Evolutionary conservation across 805 yeast genomes (phyloP), one percentile per base, ranked within the genome.

Genomic region (Zygosaccharomyces bailii): DNA sequence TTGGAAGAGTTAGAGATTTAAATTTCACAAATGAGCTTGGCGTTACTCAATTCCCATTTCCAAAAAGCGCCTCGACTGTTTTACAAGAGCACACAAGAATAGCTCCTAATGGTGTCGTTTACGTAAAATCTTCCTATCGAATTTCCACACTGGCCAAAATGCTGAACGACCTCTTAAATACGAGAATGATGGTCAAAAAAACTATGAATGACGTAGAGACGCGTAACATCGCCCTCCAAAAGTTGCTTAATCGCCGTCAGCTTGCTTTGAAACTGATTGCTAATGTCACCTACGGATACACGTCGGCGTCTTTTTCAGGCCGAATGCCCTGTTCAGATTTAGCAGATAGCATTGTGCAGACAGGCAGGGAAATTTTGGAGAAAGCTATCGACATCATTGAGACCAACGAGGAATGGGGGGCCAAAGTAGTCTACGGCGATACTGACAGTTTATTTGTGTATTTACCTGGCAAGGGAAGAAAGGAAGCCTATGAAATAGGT

Each of bases 271-370:
- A 93, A 59, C 69, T 91, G 38, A 82, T 89, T 34, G 97, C 99
- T 0, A 90, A 89, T 63, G 99, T 93, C 6, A 91, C 96, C 0
- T 93, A 93, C 67, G 99, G 99, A 0, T 93, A 93, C 59, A 76
- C 97, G 0, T 84, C 96, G 0, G 99, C 99, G 0, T 80, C 96
- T 0, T 93, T 84, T 59, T 87, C 96, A 6, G 99, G 99, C 0
- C 70, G 99, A 50, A 93, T 93, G 99, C 98, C 99, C 0, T 86
- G 93, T 55, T 81, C 96, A 0, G 98, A 90, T 60, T 74, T 93
- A 23, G 96, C 99, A 0, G 99, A 93, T 66, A 84, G 95, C 9
- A 87, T 93, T 60, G 99, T 93, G 1, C 80, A 89, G 17, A 81
- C 93, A 0, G 99, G 93, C 0, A 70, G 98, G 43, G 97, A 91